Conservation (phyloP, 352 stramenopile genomes). For the Phytophthora sansomeana region DNA sequence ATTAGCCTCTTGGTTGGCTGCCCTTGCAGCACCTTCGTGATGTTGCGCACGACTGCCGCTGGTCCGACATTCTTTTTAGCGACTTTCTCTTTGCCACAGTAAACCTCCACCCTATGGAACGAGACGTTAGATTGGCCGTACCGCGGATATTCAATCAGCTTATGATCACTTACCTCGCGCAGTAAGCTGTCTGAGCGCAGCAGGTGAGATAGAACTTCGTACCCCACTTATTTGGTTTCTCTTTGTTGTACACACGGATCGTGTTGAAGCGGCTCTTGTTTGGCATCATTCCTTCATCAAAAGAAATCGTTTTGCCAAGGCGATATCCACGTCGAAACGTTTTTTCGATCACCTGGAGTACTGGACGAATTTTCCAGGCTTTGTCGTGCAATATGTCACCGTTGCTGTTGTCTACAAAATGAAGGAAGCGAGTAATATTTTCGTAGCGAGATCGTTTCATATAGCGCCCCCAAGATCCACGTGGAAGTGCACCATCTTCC, state of each 20-base stretch:
- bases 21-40: slow-evolving; percentile 7
- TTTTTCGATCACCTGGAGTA: slow-evolving; percentile 22
- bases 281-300: slow-evolving; percentile 24
- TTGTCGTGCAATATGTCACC: not conserved
- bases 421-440: slow-evolving; percentile 5
- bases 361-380: slow-evolving; percentile 23
- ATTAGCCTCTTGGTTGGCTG: slow-evolving; percentile 20
- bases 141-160: too few species aligned
- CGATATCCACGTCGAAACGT: slow-evolving; percentile 23
- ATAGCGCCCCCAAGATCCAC: slow-evolving; percentile 11
- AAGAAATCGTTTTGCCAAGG: slow-evolving; percentile 2
- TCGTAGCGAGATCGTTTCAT: slow-evolving; percentile 14
- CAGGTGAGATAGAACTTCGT: slow-evolving; percentile 11
- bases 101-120: slow-evolving; percentile 27
- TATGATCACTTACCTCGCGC: slow-evolving; percentile 8
- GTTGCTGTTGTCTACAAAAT: slow-evolving; percentile 27
- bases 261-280: slow-evolving; percentile 17
- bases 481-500: slow-evolving; percentile 14
- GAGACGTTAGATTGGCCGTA: too few species aligned
- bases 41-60: slow-evolving; percentile 12
- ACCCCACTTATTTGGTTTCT: slow-evolving; percentile 19
- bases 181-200: slow-evolving; percentile 18
- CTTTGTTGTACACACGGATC: slow-evolving; percentile 24
- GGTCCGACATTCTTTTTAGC: slow-evolving; percentile 4
- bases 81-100: slow-evolving; percentile 12